A percentile compares a stretch with the other conserved stretches of the same genome.
Evolutionary conservation across 2,329 filamentous ascomycete genomes (phyloP).

Genomic region (Colletotrichum tropicale): DNA sequence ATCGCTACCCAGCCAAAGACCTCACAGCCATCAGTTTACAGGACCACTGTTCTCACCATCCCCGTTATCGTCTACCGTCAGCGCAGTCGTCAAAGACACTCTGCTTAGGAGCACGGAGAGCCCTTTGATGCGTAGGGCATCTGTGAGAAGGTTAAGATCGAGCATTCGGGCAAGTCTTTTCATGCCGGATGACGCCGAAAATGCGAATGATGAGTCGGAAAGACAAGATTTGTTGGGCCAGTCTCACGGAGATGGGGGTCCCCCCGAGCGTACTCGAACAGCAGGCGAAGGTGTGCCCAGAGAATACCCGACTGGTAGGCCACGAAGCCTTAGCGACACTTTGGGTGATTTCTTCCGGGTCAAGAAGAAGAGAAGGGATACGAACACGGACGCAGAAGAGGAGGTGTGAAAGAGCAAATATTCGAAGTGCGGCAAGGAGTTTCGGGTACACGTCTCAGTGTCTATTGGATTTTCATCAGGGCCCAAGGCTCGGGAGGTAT

Average conservation of each 20-base stretch:
- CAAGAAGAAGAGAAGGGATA: conserved; percentile 31
- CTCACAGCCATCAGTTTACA: conserved; percentile 42
- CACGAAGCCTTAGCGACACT: conserved; percentile 46
- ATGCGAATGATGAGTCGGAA: conserved; percentile 22
- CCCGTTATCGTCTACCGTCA: conserved; percentile 63
- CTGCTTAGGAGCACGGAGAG: conserved; percentile 51
- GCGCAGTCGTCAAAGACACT: conserved; percentile 61
- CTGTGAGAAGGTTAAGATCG: conserved; percentile 51
- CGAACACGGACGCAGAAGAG: conserved; percentile 23
- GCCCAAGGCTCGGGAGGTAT: not conserved
- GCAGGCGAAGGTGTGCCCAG: conserved; percentile 9
- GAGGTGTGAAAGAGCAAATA: not conserved
- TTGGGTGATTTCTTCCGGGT: conserved; percentile 44
- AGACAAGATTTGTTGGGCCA: not conserved
- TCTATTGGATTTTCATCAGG: not conserved
- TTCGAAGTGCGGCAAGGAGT: no score
- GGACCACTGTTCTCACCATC: conserved; percentile 63
- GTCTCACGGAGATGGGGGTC: not conserved
- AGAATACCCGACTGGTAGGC: conserved; percentile 28
- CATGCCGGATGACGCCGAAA: conserved; percentile 50
- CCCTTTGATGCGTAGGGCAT: conserved; percentile 43
- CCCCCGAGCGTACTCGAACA: conserved; percentile 10
- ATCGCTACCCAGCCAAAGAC: conserved; percentile 25
- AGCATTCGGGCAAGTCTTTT: conserved; percentile 60
- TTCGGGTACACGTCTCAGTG: not conserved